phyloP scores from a whole-genome alignment of 805 yeast genomes.

The Metschnikowia corniflorae region DNA sequence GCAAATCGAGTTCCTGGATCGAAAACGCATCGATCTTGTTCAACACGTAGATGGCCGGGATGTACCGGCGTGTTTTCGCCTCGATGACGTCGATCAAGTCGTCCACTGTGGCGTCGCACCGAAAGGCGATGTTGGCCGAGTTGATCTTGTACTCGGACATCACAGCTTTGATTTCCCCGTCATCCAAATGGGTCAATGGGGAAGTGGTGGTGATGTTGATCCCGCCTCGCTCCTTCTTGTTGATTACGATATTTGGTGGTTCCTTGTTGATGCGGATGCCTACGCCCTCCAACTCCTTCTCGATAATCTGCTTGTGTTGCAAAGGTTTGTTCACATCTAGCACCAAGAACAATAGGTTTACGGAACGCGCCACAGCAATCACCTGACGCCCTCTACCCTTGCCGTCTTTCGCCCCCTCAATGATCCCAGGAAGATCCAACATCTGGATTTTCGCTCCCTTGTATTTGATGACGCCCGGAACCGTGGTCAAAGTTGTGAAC shows the following conservation, averaged over 20 bases:
- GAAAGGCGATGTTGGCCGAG: constrained; percentile 92
- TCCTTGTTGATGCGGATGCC: constrained; percentile 90
- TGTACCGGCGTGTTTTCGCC: constrained; percentile 84
- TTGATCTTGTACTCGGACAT: constrained; percentile 93
- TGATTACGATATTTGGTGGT: constrained; percentile 89
- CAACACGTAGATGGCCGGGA: constrained; percentile 91
- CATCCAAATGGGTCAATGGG: constrained; percentile 85
- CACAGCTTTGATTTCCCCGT: constrained; percentile 93
- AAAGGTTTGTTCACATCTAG: constrained; percentile 95
- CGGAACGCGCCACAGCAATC: constrained; percentile 98
- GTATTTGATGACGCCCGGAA: constrained; percentile 93
- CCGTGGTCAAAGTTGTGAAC: constrained; percentile 95
- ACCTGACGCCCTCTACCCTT: constrained; percentile 94
- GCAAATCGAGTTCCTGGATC: constrained; percentile 84
- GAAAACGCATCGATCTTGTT: constrained; percentile 96
- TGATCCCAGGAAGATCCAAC: constrained; percentile 87
- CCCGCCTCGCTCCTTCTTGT: constrained; percentile 95
- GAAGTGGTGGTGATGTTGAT: constrained; percentile 90
- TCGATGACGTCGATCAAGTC: constrained; percentile 93
- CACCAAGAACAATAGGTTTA: constrained; percentile 88
- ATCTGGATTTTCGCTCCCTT: constrained; percentile 98
- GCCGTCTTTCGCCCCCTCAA: constrained; percentile 90
- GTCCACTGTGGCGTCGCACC: constrained; percentile 98
- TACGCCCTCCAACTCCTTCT: constrained; percentile 93
- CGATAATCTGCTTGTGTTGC: constrained; percentile 90